Base-by-base conservation (phyloP, 2,329 filamentous ascomycete genomes). In the Conoideocrella luteorostrata region DNA sequence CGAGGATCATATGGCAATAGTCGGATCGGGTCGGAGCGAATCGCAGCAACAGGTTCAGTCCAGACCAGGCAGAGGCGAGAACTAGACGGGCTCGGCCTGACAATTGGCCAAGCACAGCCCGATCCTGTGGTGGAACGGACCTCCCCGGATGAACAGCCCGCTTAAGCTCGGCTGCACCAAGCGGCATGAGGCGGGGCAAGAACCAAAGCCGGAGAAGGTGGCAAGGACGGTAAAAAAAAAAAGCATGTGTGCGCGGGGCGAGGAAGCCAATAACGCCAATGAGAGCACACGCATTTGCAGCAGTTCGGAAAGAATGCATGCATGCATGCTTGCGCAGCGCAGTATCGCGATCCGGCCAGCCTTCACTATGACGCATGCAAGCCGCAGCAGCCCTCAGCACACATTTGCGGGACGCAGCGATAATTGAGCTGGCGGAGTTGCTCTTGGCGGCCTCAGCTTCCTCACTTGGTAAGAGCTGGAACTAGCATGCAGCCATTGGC, bases 91-190 rank as follows among this genome's bases (percentile, higher is more conserved):
- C 13, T 29, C 13, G 26, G 34, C 11, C 13, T 32, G 6, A n/a
- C 7, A 13, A 3, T 13, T 15, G 9, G 30, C 30, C n/a, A 3
- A 33, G n/a, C 10, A 11, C 7, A 13, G 10, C 30, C 30, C 30
- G 30, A 15, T 15, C 18, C 13, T 33, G 30, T n/a, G n/a, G n/a
- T n/a, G 26, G 20, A 39, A 23, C 39, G 29, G 39, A 36, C 32
- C 9, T 26, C 32, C 28, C 29, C 39, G 29, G 39, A 20, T 39
- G 28, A 34, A 10, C 10, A 9, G n/a, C n/a, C 40, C 46, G 47
- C 47, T 47, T 45, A 47, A 34, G 49, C 37, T 48, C 48, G 48
- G 48, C 46, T 50, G 43, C 47, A 43, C 22, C 39, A 22, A 29
- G 23, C 18, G 32, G 36, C 42, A 23, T 26, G 26, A 15, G 33